phyloP scores from a whole-genome alignment of 2,329 filamentous ascomycete genomes.

The Aspergillus phoenicis region DNA sequence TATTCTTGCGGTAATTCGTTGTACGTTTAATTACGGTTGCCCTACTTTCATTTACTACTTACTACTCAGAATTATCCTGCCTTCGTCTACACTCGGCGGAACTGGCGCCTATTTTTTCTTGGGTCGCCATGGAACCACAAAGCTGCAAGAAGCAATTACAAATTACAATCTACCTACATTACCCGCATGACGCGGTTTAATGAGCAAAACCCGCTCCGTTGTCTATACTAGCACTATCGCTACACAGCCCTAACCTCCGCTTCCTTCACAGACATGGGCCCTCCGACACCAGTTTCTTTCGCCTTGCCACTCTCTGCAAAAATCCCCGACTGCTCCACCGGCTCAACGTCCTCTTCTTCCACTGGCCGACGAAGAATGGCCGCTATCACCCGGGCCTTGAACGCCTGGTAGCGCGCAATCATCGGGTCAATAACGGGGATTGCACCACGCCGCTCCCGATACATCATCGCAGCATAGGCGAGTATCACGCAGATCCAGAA shows the following conservation, averaged over 20 bases:
- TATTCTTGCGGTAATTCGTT: neutral
- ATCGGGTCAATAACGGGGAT: conserved; percentile 3
- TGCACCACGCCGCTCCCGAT: conserved; percentile 60
- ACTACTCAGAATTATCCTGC: too few relatives aligned
- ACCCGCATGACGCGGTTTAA: neutral
- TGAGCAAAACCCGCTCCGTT: neutral
- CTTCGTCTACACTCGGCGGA: too few relatives aligned
- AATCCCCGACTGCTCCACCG: neutral
- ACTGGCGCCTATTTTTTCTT: neutral
- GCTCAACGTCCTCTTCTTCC: neutral
- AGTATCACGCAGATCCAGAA: conserved; percentile 78
- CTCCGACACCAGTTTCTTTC: neutral
- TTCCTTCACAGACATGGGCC: neutral
- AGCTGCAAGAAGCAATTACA: neutral
- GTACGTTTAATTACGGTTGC: neutral
- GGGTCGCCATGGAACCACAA: neutral
- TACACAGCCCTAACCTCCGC: conserved; percentile 2
- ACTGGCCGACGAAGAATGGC: neutral
- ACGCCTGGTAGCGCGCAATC: neutral
- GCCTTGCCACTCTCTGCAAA: neutral
- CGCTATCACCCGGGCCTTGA: neutral
- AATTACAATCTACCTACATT: neutral
- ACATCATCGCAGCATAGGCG: conserved; percentile 66
- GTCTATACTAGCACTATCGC: neutral
- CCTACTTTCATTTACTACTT: neutral